Evolutionary conservation across 495 filamentous ascomycete species (phyloP).

Genomic region (Penicillium turbatum): DNA sequence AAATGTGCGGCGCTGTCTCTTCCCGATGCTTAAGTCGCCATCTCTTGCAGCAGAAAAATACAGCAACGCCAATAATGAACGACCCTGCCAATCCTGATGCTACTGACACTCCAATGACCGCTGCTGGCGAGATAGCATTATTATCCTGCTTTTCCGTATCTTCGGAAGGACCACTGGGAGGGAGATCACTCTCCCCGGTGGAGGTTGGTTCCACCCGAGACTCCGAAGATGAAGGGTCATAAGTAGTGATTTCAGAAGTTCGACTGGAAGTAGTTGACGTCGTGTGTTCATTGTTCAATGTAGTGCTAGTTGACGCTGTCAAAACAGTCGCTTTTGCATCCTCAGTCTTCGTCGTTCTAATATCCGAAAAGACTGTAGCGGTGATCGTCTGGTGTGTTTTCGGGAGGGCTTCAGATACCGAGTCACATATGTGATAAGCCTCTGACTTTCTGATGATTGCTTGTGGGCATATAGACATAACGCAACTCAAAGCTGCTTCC

Average conservation of each 20-base stretch:
- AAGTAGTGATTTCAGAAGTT: neutral
- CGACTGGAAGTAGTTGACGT: slow-evolving; percentile 4
- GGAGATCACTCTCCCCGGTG: neutral
- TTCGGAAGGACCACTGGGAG: neutral
- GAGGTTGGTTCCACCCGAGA: neutral
- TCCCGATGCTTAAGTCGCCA: slow-evolving; percentile 19
- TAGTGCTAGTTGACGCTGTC: slow-evolving; percentile 5
- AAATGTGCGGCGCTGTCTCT: slow-evolving; percentile 25
- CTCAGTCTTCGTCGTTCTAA: slow-evolving; percentile 22
- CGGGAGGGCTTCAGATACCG: slow-evolving; percentile 46
- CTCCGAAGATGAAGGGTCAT: neutral
- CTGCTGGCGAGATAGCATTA: slow-evolving; percentile 28
- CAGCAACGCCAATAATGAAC: slow-evolving; percentile 36
- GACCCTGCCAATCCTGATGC: slow-evolving; percentile 37
- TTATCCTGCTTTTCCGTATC: slow-evolving; percentile 5
- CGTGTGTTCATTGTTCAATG: neutral
- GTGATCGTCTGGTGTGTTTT: slow-evolving; percentile 59
- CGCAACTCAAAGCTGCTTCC: slow-evolving; percentile 63
- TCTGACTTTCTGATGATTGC: slow-evolving; percentile 23
- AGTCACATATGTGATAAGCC: slow-evolving; percentile 57
- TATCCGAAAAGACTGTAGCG: slow-evolving; percentile 49
- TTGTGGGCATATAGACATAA: slow-evolving; percentile 42
- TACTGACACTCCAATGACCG: slow-evolving; percentile 43
- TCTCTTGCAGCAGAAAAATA: slow-evolving; percentile 36
- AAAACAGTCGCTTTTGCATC: slow-evolving; percentile 5